phyloP scores from a whole-genome alignment of 2,329 filamentous ascomycete genomes.

The Cryphonectria radicalis region DNA sequence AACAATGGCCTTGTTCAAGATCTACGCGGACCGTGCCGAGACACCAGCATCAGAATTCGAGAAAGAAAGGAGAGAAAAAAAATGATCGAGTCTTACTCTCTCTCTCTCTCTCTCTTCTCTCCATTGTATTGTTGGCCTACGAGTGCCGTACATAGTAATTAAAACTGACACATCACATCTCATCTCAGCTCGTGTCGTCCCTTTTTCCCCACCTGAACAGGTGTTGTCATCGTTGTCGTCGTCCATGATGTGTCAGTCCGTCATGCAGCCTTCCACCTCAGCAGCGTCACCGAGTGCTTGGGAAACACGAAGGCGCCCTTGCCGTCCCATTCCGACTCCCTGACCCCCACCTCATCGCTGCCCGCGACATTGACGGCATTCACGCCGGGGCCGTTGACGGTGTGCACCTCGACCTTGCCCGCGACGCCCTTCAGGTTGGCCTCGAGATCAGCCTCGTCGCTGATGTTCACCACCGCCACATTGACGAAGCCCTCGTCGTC shows the following conservation, averaged over 20 bases:
- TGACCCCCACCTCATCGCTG: constrained; percentile 59
- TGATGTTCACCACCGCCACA: constrained; percentile 75
- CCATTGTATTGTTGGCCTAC: constrained; percentile 18
- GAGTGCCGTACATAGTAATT: background rate
- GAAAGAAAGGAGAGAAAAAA: background rate
- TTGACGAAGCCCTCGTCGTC: constrained; percentile 63
- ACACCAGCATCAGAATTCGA: background rate
- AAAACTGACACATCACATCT: constrained; percentile 24
- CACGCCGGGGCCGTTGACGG: constrained; percentile 62
- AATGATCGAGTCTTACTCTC: background rate
- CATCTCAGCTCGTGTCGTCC: background rate
- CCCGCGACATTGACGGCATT: constrained; percentile 65
- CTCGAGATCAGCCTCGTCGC: constrained; percentile 62
- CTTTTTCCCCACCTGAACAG: background rate
- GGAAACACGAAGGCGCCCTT: constrained; percentile 66
- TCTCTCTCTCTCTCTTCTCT: background rate
- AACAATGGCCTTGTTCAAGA: constrained; percentile 11
- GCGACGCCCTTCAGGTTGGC: constrained; percentile 61
- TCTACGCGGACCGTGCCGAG: constrained; percentile 9
- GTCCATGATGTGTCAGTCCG: background rate
- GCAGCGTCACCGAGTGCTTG: constrained; percentile 71
- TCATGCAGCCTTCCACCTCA: constrained; percentile 51
- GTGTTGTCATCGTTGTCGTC: background rate
- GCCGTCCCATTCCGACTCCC: constrained; percentile 65
- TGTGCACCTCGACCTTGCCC: constrained; percentile 62